Evolutionary conservation across 1,284 basidiomycete species (phyloP), one percentile per base, ranked within the genome.

Genomic region (Athelia psychrophila): DNA sequence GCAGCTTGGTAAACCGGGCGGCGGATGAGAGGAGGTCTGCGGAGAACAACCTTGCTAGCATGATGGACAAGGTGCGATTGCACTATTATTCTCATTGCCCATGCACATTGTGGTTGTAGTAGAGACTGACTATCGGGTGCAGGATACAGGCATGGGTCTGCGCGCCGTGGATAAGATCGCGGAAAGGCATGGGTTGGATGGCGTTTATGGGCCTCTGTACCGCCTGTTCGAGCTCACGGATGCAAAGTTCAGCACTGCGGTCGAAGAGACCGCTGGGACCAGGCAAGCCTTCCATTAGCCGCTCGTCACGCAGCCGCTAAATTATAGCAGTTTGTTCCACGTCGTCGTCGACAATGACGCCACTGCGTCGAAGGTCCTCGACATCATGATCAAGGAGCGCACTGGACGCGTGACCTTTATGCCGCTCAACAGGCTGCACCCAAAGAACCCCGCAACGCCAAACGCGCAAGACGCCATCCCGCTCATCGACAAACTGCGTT

Each of bases 341-440:
- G 88, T 99, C 27, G 96, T 99, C 0, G 96, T 99, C 51, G 97
- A 99, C 68, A 93, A 81, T 13, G 97, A 99, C 64, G 88, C 88
- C 40, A 98, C 95, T 0, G 97, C 94, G 0, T 86, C 85, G 3
- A 84, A 81, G 60, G 83, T 98, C 16, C 83, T 99, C 19, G 91
- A 97, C 22, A 79, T 90, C 56, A 96, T 99, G 95, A 79, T 95
- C 62, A 84, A 84, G 62, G 94, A 98, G 63, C 91, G 89, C 65
- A 89, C 84, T 4, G 97, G 97, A 1, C 86, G 97, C 49, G 92
- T 99, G 19, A 99, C 97, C 0, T 98, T 98, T 72, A 95, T 99
- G 88, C 97, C 97, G 15, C 81, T 99, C 44, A 99, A 99, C 68
- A 89, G 96, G n/a, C 83, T 99, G 48, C 88, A 91, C 61, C 89